Percentiles rank a stretch among this genome's conserved stretches.
These are phyloP conservation scores for Cordyceps militaris DNA, from an alignment of 2,329 filamentous ascomycete genomes.

Conservation along the genomic window DNA sequence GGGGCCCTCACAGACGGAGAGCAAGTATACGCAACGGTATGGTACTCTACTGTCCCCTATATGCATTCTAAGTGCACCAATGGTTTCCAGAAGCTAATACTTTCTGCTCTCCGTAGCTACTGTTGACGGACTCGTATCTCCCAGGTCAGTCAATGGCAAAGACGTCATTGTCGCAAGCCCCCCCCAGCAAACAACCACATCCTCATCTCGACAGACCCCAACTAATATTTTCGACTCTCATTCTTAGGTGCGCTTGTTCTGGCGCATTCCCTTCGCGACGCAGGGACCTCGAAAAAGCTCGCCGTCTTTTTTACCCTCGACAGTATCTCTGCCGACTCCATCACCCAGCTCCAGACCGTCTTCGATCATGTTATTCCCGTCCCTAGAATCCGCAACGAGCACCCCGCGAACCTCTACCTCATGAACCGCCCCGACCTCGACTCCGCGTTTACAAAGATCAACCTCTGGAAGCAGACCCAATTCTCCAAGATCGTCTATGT, in stretches of 20 bases:
- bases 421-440: slow-evolving; percentile 89
- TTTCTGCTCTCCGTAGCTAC: slow-evolving; percentile 53
- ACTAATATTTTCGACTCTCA: slow-evolving; percentile 8
- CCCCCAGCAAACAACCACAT: slow-evolving; percentile 12
- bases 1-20: slow-evolving; percentile 33
- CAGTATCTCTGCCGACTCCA: slow-evolving; percentile 64
- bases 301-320: slow-evolving; percentile 79
- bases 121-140: slow-evolving; percentile 86
- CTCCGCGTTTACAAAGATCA: slow-evolving; percentile 93
- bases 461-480: slow-evolving; percentile 84
- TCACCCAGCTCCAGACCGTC: slow-evolving; percentile 72
- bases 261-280: slow-evolving; percentile 89
- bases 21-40: slow-evolving; percentile 52
- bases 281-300: slow-evolving; percentile 76
- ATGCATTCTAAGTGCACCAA: neutral
- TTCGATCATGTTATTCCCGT: slow-evolving; percentile 90
- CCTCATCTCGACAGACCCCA: slow-evolving; percentile 16
- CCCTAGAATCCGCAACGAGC: slow-evolving; percentile 66
- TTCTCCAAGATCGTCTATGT: slow-evolving; percentile 92
- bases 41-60: slow-evolving; percentile 15
- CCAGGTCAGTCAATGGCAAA: slow-evolving; percentile 69
- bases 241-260: slow-evolving; percentile 80
- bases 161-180: slow-evolving; percentile 12
- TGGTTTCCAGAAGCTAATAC: neutral
- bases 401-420: slow-evolving; percentile 74